phyloP scores from a whole-genome alignment of 1,284 basidiomycete species.

The Tylopilus sp. region DNA sequence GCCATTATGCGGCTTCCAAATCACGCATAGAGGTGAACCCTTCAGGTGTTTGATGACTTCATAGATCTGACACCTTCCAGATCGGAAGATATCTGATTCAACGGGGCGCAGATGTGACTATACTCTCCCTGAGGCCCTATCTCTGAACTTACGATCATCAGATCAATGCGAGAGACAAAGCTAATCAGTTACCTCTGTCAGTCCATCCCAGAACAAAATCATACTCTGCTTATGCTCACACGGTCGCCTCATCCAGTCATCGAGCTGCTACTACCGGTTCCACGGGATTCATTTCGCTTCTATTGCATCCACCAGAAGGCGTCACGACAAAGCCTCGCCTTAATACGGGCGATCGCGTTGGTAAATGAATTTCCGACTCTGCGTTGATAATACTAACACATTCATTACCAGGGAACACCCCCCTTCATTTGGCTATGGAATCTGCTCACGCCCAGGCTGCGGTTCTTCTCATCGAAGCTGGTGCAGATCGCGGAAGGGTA shows the following conservation, averaged over 20 bases:
- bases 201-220: slow-evolving; percentile 37
- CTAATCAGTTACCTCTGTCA: slow-evolving; percentile 90
- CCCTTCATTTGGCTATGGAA: slow-evolving; percentile 96
- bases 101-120: slow-evolving; percentile 88
- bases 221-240: neutral
- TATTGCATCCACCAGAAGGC: slow-evolving; percentile 81
- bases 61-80: slow-evolving; percentile 52
- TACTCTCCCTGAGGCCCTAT: slow-evolving; percentile 67
- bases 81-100: slow-evolving; percentile 88
- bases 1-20: slow-evolving; percentile 96
- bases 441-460: slow-evolving; percentile 93
- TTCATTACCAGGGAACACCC: slow-evolving; percentile 82
- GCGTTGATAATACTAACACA: neutral
- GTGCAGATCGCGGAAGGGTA: slow-evolving; percentile 90
- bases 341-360: slow-evolving; percentile 88
- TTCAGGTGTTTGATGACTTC: neutral
- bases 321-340: slow-evolving; percentile 80
- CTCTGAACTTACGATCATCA: slow-evolving; percentile 47
- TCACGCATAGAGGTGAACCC: slow-evolving; percentile 80
- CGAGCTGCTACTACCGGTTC: slow-evolving; percentile 96
- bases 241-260: slow-evolving; percentile 64
- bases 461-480: slow-evolving; percentile 90
- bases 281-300: slow-evolving; percentile 83
- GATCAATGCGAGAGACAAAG: slow-evolving; percentile 94
- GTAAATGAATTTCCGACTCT: slow-evolving; percentile 54